phyloP scores from a whole-genome alignment of 768 basidiomycete species.

The Tulasnella sp. region DNA sequence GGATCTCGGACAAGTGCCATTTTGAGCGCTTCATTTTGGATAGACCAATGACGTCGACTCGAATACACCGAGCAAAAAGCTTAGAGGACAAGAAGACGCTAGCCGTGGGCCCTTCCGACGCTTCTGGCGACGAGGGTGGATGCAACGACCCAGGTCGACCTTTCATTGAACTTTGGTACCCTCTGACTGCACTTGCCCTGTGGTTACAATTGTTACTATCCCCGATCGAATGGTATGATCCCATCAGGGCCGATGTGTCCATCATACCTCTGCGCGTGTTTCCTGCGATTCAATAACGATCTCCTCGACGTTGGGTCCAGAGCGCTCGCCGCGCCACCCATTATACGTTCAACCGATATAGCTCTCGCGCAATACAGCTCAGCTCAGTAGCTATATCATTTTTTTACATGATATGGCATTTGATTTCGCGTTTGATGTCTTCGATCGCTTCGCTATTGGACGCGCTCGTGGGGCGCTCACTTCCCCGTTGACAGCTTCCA shows the following conservation, averaged over 20 bases:
- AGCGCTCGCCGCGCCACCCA: neutral
- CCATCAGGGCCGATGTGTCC: neutral
- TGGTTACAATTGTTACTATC: neutral
- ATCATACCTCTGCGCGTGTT: neutral
- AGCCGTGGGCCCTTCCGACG: conserved; percentile 7
- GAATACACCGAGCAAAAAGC: neutral
- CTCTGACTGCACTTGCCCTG: neutral
- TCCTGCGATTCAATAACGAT: neutral
- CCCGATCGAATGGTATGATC: neutral
- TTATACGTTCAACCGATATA: neutral
- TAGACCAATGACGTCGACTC: neutral
- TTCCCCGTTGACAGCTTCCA: neutral
- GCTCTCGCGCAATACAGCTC: neutral
- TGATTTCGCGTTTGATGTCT: neutral
- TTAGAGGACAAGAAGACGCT: neutral
- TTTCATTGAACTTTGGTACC: conserved; percentile 3
- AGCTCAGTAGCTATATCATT: conserved; percentile 1
- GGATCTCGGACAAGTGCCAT: neutral
- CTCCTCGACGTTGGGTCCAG: neutral
- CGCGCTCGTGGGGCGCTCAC: neutral
- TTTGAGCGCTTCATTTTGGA: neutral
- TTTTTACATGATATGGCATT: neutral
- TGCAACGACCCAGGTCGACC: neutral
- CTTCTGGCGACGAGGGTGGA: neutral
- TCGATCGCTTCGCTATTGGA: neutral